Evolutionary conservation across 192 early-diverging fungal genomes (phyloP).

Genomic region (Coemansia sp.): DNA sequence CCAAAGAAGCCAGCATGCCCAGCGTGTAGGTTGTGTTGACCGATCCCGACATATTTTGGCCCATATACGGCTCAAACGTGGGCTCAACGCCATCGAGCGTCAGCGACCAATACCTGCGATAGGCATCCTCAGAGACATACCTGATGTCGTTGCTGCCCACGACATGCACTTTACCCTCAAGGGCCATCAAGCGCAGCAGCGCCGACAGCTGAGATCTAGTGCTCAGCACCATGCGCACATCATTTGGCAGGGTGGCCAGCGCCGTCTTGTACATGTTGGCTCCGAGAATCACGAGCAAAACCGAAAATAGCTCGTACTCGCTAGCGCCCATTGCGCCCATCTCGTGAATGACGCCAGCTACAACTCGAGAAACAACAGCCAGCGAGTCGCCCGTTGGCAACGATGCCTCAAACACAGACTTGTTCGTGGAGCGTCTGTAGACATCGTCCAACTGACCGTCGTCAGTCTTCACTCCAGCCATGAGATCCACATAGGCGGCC

Average conservation of each 20-base stretch:
- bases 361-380: conserved; percentile 18
- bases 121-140: conserved; percentile 31
- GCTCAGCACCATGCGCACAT: background rate
- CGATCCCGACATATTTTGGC: conserved; percentile 36
- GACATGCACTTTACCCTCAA: conserved; percentile 6
- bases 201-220: conserved; percentile 2
- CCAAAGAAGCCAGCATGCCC: conserved; percentile 27
- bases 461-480: background rate
- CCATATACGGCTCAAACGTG: conserved; percentile 29
- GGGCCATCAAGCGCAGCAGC: conserved; percentile 14
- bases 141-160: conserved; percentile 44
- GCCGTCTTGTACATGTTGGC: background rate
- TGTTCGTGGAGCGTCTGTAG: conserved; percentile 5
- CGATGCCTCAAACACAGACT: background rate
- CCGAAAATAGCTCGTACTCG: conserved; percentile 22
- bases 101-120: conserved; percentile 29
- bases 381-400: conserved; percentile 8
- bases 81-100: conserved; percentile 1
- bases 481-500: background rate
- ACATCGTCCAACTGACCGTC: background rate
- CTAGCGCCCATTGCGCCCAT: conserved; percentile 37
- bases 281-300: conserved; percentile 10
- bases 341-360: conserved; percentile 7
- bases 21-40: conserved; percentile 18
- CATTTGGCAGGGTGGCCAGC: background rate